phyloP scores from a whole-genome alignment of 768 basidiomycete genomes.

The Cytidiella melzeri region DNA sequence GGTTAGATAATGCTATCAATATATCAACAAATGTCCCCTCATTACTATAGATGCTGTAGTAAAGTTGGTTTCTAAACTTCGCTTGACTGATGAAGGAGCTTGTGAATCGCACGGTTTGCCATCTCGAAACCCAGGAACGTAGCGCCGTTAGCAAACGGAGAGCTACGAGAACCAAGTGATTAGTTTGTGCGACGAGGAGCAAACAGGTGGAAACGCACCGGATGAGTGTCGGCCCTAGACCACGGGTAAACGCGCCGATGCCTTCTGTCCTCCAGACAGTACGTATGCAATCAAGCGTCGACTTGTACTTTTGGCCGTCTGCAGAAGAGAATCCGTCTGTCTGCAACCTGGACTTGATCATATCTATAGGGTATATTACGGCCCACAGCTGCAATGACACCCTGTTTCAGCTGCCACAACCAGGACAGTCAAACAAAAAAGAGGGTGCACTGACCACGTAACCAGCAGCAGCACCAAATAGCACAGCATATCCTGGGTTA shows the following conservation, averaged over 20 bases:
- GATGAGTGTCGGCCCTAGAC: conserved; percentile 88
- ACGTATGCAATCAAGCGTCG: conserved; percentile 75
- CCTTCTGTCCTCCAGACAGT: conserved; percentile 84
- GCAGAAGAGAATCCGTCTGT: conserved; percentile 80
- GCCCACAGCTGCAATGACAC: conserved; percentile 60
- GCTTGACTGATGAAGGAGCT: conserved; percentile 1
- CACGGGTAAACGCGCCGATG: conserved; percentile 79
- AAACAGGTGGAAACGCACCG: conserved; percentile 43
- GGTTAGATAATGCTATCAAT: too few species aligned
- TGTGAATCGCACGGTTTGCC: conserved; percentile 67
- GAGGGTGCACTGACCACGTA: conserved; percentile 60
- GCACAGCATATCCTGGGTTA: conserved; percentile 65
- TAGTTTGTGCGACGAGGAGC: neutral
- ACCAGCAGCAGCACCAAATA: conserved; percentile 89
- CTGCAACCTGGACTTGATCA: conserved; percentile 95
- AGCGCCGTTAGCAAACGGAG: conserved; percentile 94
- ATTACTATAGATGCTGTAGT: too few species aligned
- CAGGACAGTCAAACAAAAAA: neutral
- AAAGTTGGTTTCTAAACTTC: too few species aligned
- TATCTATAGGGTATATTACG: conserved; percentile 93
- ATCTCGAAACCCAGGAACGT: conserved; percentile 97
- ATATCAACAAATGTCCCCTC: too few species aligned
- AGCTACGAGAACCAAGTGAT: conserved; percentile 37
- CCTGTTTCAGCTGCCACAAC: neutral
- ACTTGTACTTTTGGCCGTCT: conserved; percentile 76